phyloP scores from a whole-genome alignment of 2,329 filamentous ascomycete genomes.

The Claviceps monticola region DNA sequence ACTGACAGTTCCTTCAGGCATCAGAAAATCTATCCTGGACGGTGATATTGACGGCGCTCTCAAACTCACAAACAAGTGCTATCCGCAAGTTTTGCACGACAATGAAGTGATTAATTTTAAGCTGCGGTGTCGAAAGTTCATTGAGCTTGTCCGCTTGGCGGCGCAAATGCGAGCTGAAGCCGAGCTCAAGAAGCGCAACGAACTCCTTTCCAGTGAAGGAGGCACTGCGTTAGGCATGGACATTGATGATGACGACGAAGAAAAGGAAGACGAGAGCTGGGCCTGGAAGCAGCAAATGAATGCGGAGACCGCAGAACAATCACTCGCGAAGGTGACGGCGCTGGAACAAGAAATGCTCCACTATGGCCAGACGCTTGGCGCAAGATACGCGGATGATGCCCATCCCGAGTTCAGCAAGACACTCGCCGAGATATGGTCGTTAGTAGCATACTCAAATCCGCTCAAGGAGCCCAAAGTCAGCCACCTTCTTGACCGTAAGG shows the following conservation, averaged over 20 bases:
- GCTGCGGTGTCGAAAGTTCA: slow-evolving; percentile 78
- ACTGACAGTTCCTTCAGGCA: slow-evolving; percentile 40
- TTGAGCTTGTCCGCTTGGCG: slow-evolving; percentile 78
- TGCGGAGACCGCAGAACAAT: slow-evolving; percentile 21
- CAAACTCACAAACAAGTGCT: slow-evolving; percentile 65
- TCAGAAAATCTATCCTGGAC: slow-evolving; percentile 73
- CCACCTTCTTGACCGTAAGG: slow-evolving; percentile 62
- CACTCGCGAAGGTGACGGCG: slow-evolving; percentile 22
- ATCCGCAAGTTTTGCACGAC: slow-evolving; percentile 64
- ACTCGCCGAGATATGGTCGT: slow-evolving; percentile 72
- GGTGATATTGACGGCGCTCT: slow-evolving; percentile 86
- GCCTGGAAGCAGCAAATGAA: slow-evolving; percentile 38
- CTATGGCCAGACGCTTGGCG: slow-evolving; percentile 67
- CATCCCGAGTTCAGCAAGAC: slow-evolving; percentile 57
- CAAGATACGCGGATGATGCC: slow-evolving; percentile 62
- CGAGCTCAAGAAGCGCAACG: slow-evolving; percentile 28
- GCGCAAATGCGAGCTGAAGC: slow-evolving; percentile 46
- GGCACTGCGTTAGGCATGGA: slow-evolving; percentile 36
- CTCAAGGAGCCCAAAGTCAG: slow-evolving; percentile 59
- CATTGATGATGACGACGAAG: slow-evolving; percentile 33
- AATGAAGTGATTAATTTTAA: slow-evolving; percentile 81
- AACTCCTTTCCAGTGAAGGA: slow-evolving; percentile 24
- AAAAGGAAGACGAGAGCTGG: slow-evolving; percentile 26
- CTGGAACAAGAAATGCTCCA: slow-evolving; percentile 57
- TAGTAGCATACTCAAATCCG: slow-evolving; percentile 78